Evolutionary conservation across 495 filamentous ascomycete species (phyloP), one percentile per base, ranked within the genome.

Genomic region (Parachaetomium inaequale): DNA sequence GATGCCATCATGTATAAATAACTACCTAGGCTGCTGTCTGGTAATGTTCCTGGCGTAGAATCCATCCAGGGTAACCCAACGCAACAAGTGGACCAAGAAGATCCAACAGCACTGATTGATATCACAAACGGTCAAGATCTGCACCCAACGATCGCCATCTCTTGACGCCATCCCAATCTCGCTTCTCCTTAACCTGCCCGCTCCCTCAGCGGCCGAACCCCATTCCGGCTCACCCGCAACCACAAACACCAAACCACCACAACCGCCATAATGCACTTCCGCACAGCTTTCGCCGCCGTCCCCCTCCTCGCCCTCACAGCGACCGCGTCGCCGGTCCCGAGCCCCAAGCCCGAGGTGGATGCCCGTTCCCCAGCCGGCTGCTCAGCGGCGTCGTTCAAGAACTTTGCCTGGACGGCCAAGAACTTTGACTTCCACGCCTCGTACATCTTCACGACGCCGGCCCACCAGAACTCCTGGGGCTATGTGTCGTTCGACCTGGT

Each of bases 391-490:
- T 76, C 75, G 15, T 71, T 76, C 62, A 47, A 59, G 38, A 46
- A 63, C 57, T 75, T 77, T 55, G n/a, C 55, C 11, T 80, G 78
- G 78, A 54, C 49, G 6, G 42, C 75, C 38, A 61, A 67, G 43
- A 52, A 58, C 61, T 74, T 80, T 59, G 70, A 71, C 59, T 80
- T 73, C 69, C 70, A 74, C 66, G 72, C 75, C 19, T 62, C 61
- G 19, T 78, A 74, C 67, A 65, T 69, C 59, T 80, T 78, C 71
- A 72, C 72, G 0, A 79, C 75, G 1, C 78, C 78, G 0, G 73
- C 78, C 4, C 76, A 80, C 65, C 78, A 80, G 54, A 78, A 74
- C 58, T 73, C 75, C 7, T 72, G 65, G 64, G 78, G 76, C 21
- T 68, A 68, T 53, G 75, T 74, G 49, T 67, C 67, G 56, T 79